These are phyloP conservation scores for Neurospora africana DNA, from an alignment of 495 filamentous ascomycete genomes.

Conservation along the genomic window DNA sequence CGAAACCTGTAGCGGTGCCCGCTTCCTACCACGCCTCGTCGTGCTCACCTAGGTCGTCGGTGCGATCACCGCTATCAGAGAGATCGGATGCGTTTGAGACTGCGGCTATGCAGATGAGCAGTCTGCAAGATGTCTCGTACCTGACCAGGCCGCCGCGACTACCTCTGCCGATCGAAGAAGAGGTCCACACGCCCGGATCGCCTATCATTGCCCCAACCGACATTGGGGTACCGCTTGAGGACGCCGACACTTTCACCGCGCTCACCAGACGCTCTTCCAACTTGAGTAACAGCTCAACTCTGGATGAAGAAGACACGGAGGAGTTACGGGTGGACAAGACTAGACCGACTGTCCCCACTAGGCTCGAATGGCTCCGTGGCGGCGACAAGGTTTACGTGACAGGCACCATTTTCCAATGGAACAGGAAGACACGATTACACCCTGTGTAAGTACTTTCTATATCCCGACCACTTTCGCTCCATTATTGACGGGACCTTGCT, in stretches of 20 bases:
- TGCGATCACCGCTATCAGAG: constrained; percentile 23
- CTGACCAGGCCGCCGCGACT: constrained; percentile 72
- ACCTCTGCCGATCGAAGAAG: constrained; percentile 85
- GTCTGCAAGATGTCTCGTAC: constrained; percentile 45
- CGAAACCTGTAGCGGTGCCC: constrained; percentile 44
- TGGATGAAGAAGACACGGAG: constrained; percentile 74
- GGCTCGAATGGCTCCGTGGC: constrained; percentile 68
- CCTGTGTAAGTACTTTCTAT: constrained; percentile 54
- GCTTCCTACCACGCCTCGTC: constrained; percentile 22
- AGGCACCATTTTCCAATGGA: constrained; percentile 93
- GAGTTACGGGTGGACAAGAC: constrained; percentile 60
- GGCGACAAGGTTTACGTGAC: constrained; percentile 91
- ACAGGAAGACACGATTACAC: constrained; percentile 76
- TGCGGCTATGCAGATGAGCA: constrained; percentile 28
- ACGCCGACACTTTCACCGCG: constrained; percentile 25
- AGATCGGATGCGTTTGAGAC: constrained; percentile 28
- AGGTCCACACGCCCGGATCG: constrained; percentile 73
- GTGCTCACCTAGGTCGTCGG: constrained; percentile 12
- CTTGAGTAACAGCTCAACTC: constrained; percentile 52
- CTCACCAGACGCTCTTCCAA: constrained; percentile 50
- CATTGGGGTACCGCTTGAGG: constrained; percentile 40
- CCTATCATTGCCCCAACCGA: constrained; percentile 65
- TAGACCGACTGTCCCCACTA: constrained; percentile 61
- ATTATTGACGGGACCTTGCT: background rate
- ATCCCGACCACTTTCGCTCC: background rate